Percentiles rank a stretch among this genome's conserved stretches.
phyloP scores from a whole-genome alignment of 2,329 filamentous ascomycete genomes.

The Nemania serpens region DNA sequence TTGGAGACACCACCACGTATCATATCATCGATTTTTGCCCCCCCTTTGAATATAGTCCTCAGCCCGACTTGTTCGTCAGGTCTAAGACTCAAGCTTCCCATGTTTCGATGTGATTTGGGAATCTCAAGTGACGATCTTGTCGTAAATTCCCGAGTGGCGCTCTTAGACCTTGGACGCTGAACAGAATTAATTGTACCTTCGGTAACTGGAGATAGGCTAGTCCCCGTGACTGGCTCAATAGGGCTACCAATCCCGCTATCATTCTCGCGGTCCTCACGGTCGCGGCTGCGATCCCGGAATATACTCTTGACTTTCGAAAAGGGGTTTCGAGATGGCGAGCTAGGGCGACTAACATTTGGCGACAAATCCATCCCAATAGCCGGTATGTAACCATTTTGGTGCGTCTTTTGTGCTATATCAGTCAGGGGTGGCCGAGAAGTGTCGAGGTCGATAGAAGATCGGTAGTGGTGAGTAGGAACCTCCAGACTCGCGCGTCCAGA shows the following conservation, averaged over 20 bases:
- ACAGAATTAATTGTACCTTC: conserved; percentile 38
- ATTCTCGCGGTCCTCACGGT: conserved; percentile 47
- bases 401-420: conserved; percentile 49
- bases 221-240: conserved; percentile 34
- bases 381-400: conserved; percentile 57
- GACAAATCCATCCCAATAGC: conserved; percentile 67
- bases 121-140: conserved; percentile 50
- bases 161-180: conserved; percentile 44
- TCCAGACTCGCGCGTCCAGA: conserved; percentile 54
- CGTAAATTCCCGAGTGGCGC: conserved; percentile 45
- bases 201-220: conserved; percentile 36
- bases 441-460: conserved; percentile 51
- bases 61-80: conserved; percentile 60
- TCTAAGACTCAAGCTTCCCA: conserved; percentile 54
- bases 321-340: conserved; percentile 66
- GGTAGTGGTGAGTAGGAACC: conserved; percentile 47
- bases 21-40: conserved; percentile 69
- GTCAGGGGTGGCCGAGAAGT: conserved; percentile 58
- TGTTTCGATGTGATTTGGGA: conserved; percentile 54
- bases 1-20: conserved; percentile 64
- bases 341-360: conserved; percentile 63
- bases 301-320: conserved; percentile 60
- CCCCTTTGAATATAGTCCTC: conserved; percentile 77
- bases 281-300: conserved; percentile 59
- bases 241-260: conserved; percentile 43